Conservation (phyloP, 768 basidiomycete species). For the Phallus indusiatus region DNA sequence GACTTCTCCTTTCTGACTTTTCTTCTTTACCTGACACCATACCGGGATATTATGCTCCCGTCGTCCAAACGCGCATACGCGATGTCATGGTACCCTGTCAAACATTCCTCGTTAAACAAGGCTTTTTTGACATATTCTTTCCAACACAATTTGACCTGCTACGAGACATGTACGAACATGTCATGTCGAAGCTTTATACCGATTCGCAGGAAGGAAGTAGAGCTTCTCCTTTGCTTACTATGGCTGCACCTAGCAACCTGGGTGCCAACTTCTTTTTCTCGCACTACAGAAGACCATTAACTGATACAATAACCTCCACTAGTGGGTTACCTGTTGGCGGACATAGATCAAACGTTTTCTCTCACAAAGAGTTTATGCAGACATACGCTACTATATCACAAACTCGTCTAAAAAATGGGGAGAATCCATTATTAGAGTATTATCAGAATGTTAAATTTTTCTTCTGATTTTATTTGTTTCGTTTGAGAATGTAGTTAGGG, state of each 20-base stretch:
- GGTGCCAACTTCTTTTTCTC: slow-evolving; percentile 69
- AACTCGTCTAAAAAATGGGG: slow-evolving; percentile 70
- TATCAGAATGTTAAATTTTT: slow-evolving; percentile 93
- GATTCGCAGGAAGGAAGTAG: slow-evolving; percentile 24
- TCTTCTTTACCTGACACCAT: slow-evolving; percentile 80
- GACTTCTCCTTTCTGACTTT: slow-evolving; percentile 93
- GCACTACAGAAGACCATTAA: slow-evolving; percentile 49
- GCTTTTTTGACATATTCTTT: slow-evolving; percentile 98
- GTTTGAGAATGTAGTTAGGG: background rate
- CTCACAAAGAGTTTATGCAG: slow-evolving; percentile 81
- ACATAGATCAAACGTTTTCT: slow-evolving; percentile 74
- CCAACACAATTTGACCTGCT: slow-evolving; percentile 83
- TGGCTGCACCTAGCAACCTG: slow-evolving; percentile 39
- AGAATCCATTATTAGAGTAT: slow-evolving; percentile 82
- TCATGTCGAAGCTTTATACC: slow-evolving; percentile 50
- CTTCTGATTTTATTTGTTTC: slow-evolving; percentile 40
- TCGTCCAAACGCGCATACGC: slow-evolving; percentile 88
- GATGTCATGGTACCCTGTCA: slow-evolving; percentile 73
- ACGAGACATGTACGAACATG: slow-evolving; percentile 83
- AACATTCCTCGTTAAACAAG: slow-evolving; percentile 87
- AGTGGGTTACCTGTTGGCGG: slow-evolving; percentile 76
- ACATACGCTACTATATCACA: slow-evolving; percentile 68
- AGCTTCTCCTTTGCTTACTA: slow-evolving; percentile 43
- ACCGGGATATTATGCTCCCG: slow-evolving; percentile 70
- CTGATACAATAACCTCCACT: slow-evolving; percentile 63